Percentiles rank a stretch among this genome's conserved stretches.
Evolutionary conservation across 345 rosid genomes (phyloP).

Genomic region (Moringa oleifera): DNA sequence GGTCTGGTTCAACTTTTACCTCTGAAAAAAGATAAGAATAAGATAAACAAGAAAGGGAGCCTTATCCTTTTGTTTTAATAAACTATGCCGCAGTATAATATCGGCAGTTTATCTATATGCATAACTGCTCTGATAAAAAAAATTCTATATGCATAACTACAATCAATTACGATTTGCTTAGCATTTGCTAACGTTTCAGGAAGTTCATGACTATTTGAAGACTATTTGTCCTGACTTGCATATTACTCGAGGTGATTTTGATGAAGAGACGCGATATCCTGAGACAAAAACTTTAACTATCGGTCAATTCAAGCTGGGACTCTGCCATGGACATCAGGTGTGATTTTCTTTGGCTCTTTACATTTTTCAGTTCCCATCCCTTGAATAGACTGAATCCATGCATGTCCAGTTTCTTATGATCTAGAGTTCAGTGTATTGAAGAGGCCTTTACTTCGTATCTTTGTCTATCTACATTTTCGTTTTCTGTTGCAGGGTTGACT

Average conservation of each 20-base stretch:
- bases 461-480: too few species aligned
- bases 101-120: too few species aligned
- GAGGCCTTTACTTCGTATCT: not conserved
- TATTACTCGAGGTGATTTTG: slow-evolving; percentile 80
- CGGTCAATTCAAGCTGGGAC: slow-evolving; percentile 91
- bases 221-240: slow-evolving; percentile 88
- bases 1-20: too few species aligned
- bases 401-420: not conserved
- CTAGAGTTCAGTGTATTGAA: not conserved
- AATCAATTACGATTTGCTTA: not conserved
- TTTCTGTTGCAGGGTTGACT: not conserved
- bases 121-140: too few species aligned
- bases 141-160: not conserved
- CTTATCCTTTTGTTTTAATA: too few species aligned
- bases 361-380: not conserved
- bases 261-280: slow-evolving; percentile 75
- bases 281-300: slow-evolving; percentile 83
- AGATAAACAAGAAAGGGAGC: too few species aligned
- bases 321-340: slow-evolving; percentile 98
- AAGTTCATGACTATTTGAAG: slow-evolving; percentile 92
- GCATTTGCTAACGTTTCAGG: slow-evolving; percentile 38
- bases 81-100: too few species aligned
- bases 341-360: not conserved
- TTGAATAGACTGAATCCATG: not conserved
- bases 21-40: too few species aligned